phyloP scores from a whole-genome alignment of 768 basidiomycete genomes.

The Podaxis sp. region DNA sequence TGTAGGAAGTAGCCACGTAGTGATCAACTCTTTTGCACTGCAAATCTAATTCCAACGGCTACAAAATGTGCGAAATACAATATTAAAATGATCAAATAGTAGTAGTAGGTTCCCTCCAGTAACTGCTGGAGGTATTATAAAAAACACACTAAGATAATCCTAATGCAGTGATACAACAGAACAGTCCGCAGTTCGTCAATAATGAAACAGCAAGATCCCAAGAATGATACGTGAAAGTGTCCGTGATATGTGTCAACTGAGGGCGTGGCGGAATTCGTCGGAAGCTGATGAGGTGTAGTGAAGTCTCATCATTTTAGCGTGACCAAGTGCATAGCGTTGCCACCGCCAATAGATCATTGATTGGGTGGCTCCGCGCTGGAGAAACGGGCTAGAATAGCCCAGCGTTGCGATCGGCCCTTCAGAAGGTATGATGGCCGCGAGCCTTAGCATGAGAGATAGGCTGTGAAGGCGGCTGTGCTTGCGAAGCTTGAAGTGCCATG shows the following conservation, averaged over 20 bases:
- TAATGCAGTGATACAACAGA: background rate
- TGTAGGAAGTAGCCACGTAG: too few species aligned
- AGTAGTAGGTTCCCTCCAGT: background rate
- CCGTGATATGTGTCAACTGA: background rate
- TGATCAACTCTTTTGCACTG: background rate
- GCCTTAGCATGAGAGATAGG: background rate
- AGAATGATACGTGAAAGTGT: constrained; percentile 2
- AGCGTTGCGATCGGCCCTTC: background rate
- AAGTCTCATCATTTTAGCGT: background rate
- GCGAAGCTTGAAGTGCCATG: constrained; percentile 19
- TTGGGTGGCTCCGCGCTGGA: background rate
- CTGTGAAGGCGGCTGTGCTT: background rate
- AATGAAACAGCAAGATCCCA: background rate
- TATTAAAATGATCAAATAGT: background rate
- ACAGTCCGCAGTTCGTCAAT: background rate
- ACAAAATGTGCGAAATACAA: background rate
- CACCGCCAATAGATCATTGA: background rate
- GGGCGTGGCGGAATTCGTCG: background rate
- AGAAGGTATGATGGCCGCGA: background rate
- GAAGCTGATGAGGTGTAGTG: background rate
- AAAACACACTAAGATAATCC: background rate
- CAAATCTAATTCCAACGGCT: background rate
- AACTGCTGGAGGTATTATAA: background rate
- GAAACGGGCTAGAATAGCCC: background rate
- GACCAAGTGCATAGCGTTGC: background rate